Base-by-base conservation (phyloP, 2,329 filamentous ascomycete genomes). In the Setomelanomma holmii region DNA sequence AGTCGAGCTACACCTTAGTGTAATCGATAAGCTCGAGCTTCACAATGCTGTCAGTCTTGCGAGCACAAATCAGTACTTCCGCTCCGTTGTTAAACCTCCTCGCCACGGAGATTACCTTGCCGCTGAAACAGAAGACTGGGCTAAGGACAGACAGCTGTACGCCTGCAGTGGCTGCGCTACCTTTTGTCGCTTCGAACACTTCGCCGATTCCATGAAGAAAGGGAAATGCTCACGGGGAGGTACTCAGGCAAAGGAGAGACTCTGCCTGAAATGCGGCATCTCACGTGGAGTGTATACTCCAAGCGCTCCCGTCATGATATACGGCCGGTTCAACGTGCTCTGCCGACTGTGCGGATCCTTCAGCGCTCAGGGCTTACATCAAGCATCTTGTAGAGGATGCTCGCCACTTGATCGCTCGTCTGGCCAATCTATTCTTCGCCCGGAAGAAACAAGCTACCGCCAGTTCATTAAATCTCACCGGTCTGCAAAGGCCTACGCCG, bases 181-280 rank as follows among this genome's bases (percentile, higher is more conserved):
- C 17, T 62, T 71, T 16, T 56, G 55, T 35, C 51, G 40, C n/a
- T 58, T 63, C 22, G 44, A 54, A 22, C 38, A 56, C 14, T 71
- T 70, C 43, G 56, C 63, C 14, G 67, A 71, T 42, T 55, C 61
- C 16, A 71, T 71, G 68, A 63, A 60, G 21, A 70, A 71, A 51
- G 66, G 66, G 20, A 64, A 60, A 56, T 55, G 58, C 43, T 60
- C 55, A 34, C 67, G 67, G 23, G 54, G 53, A 47, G 61, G 61
- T 10, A 19, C 43, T n/a, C 50, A 62, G n/a, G 66, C 67, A n/a
- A 49, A 42, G 21, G 54, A 52, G 33, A 56, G 68, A 58, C 61
- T 62, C 12, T 70, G 68, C 55, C 54, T 69, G 8, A 43, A 59
- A 40, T 70, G 67, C 58, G 67, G 64, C 51, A 56, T 70, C 43